These are phyloP conservation scores for Botrytis elliptica DNA, from an alignment of 2,329 filamentous ascomycete genomes.

Conservation along the genomic window DNA sequence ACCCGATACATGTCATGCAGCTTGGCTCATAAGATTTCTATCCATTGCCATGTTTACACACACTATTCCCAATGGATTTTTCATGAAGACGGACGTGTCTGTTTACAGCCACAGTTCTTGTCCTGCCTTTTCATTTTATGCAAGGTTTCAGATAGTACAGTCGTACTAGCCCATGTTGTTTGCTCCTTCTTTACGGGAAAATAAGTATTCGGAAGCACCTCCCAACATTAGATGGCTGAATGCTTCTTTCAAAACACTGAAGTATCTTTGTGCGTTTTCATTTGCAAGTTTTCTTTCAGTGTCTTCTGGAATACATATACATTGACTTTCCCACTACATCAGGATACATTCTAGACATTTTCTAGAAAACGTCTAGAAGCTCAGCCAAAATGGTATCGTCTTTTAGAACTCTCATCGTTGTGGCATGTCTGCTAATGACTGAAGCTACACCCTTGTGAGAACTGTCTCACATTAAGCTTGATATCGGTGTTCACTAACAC, in stretches of 20 bases:
- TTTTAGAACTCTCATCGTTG: slow-evolving; percentile 26
- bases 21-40: neutral
- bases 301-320: neutral
- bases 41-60: slow-evolving; percentile 1
- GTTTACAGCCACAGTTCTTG: slow-evolving; percentile 2
- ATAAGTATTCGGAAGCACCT: slow-evolving; percentile 9
- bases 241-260: neutral
- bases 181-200: slow-evolving; percentile 7
- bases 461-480: neutral
- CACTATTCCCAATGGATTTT: neutral
- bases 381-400: slow-evolving; percentile 19
- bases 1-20: slow-evolving; percentile 5
- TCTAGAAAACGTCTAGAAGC: neutral
- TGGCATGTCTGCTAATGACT: slow-evolving; percentile 24
- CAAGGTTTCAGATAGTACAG: neutral
- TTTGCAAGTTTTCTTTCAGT: neutral
- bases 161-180: neutral
- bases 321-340: neutral
- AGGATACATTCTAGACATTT: neutral
- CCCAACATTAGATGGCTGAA: neutral
- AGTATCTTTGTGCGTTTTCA: neutral
- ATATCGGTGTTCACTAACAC: slow-evolving; percentile 19
- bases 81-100: slow-evolving; percentile 4
- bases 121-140: neutral
- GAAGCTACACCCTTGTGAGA: slow-evolving; percentile 31